Base-by-base conservation (phyloP, 176 grass and related monocot species). In the Echinochloa phyllopogon region DNA sequence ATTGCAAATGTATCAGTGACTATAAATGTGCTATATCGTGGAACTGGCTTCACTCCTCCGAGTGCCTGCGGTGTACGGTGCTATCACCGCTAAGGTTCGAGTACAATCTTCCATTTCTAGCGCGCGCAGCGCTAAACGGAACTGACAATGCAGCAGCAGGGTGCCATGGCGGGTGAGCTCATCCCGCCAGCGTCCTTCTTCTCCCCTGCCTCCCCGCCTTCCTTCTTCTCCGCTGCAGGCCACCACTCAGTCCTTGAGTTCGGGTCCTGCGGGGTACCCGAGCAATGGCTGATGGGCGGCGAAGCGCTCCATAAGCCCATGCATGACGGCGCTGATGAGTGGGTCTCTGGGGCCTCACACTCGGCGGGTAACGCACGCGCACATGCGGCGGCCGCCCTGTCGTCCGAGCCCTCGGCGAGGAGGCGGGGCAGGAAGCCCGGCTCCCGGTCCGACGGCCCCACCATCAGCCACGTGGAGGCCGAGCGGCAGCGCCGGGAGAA, bases 401-500 rank as follows among this genome's bases (percentile, higher is more conserved):
- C 6, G 44, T 50, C 42, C 15, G 70, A 40, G 11, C 57, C 20
- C 39, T 0, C 27, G 51, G 42, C 44, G 41, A 84, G 49, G 52
- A 62, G 55, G 59, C 64, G 60, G 0, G 63, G 87, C 49, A 21
- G 80, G 72, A 89, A 87, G 68, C 71, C 47, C 3, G 33, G 76
- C 9, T 37, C 23, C 20, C 38, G 44, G 11, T 38, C 39, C 13
- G 17, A 87, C 33, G 49, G 65, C 5, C 39, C 69, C 15, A 11
- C 43, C 6, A 24, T 87, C 37, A 78, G 75, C 75, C 91, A 93
- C 23, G 85, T 90, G 0, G 91, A 90, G 81, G 91, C 91, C 20
- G 91, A 89, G 79, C 84, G 84, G 43, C 87, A 82, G 80, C 80
- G 91, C 10, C 84, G 87, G 17, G 85, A 90, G 36, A 93, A 82